Evolutionary conservation across 1,139 yeast species (phyloP), one percentile per base, ranked within the genome.

Genomic region (Hanseniaspora gamundiae): DNA sequence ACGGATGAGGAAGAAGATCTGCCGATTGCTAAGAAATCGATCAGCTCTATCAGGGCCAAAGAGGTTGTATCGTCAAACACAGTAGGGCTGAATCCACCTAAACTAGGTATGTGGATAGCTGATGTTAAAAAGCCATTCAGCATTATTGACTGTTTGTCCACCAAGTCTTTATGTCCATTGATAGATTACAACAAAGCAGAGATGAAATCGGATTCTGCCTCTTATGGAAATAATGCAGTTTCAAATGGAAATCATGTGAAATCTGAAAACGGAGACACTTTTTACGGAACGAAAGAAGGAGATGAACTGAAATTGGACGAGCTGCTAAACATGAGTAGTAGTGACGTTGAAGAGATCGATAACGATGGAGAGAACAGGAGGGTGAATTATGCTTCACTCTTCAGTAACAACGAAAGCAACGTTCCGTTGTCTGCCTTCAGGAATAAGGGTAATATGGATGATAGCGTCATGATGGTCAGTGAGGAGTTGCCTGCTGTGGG

Each of bases 371-470:
- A 19, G 16, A 24, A 26, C 27, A 21, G 26, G 8, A 20, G 22
- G 2, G n/a, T 17, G 13, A 29, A 42, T 13, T 31, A 33, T 46
- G 45, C n/a, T 46, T 56, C 10, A 9, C n/a, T 33, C 9, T 33
- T 33, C 13, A 19, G 14, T 19, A 33, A 19, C n/a, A 17, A n/a
- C 3, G 74, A 75, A 52, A 72, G 74, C 40, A 74, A 74, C 48
- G 84, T 85, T 9, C 95, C 96, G 2, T 64, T 87, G 36, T 85
- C 94, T 5, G 95, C 96, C 1, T 87, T 87, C 59, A 70, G 96
- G 54, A 87, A 86, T 62, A 81, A 85, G 56, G 84, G 87, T 5
- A 52, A 63, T 7, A 48, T 56, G 38, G 48, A 53, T 33, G 67
- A 64, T 30, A 21, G 11, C 7, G 22, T 36, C 14, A 13, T 36